Evolutionary conservation across 2,329 filamentous ascomycete genomes (phyloP), one percentile per base, ranked within the genome.

Genomic region (Ophiobolus disseminans): DNA sequence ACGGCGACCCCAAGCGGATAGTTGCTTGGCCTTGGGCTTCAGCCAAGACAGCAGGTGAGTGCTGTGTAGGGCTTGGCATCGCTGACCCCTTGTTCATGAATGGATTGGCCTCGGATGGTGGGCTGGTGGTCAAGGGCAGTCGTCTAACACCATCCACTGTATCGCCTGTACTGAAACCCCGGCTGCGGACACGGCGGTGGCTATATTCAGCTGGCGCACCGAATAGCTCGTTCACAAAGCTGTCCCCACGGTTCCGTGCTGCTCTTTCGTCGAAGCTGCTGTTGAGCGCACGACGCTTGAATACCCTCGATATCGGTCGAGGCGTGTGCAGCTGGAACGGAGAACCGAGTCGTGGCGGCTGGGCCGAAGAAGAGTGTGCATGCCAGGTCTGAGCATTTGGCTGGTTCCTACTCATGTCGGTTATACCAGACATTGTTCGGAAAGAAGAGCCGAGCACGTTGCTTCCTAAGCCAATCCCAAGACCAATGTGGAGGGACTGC

Each of bases 81-180:
- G 61, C 57, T 57, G 58, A 45, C 14, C 52, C 40, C 8, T 54
- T 40, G 25, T 60, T 58, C 16, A 59, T 55, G 32, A 71, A 69
- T 3, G 68, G 66, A 35, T 68, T 67, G 47, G 66, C 62, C 39
- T 65, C 60, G 2, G 62, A 42, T 22, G 78, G 77, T 5, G 81
- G 80, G 3, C 77, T 80, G 61, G 85, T 84, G 3, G 85, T 72
- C 47, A 79, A 76, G 35, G 82, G 75, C 25, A 86, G 74, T 42
- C 79, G 76, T 41, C 76, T 70, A 58, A 74, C 78, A 41, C 78
- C 75, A 21, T 76, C 76, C 53, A 76, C 77, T 50, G 83, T 78
- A 42, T 83, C 81, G 40, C 83, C 81, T 19, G 82, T 76, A 37
- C 83, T 86, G 60, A 84, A 85, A 45, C 84, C 84, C 34, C 85